Evolutionary conservation across 202 grass and related monocot species (phyloP).

Genomic region (Digitaria exilis): DNA sequence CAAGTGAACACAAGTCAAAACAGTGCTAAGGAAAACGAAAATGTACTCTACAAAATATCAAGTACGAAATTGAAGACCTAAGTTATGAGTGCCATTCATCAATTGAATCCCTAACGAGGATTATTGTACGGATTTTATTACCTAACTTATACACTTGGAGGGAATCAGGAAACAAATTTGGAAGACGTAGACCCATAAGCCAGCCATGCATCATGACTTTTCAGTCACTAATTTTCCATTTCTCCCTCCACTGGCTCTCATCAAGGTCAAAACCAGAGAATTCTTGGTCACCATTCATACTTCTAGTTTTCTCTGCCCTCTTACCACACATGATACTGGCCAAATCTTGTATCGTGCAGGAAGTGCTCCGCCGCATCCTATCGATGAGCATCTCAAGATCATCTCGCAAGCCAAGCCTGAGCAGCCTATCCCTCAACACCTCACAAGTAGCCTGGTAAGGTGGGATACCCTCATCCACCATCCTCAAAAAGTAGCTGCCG

Average conservation of each 20-base stretch:
- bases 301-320: constrained; percentile 39
- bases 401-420: constrained; percentile 58
- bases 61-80: not conserved
- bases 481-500: constrained; percentile 78
- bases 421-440: constrained; percentile 74
- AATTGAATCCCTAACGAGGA: not conserved
- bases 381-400: constrained; percentile 55
- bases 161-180: constrained; percentile 27
- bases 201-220: not conserved
- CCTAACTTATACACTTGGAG: constrained; percentile 18
- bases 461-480: constrained; percentile 88
- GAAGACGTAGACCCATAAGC: not conserved
- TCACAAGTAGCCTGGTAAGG: constrained; percentile 80
- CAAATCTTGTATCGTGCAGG: constrained; percentile 73
- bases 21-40: not conserved
- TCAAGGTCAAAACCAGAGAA: constrained; percentile 9
- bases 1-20: not conserved
- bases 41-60: constrained; percentile 1
- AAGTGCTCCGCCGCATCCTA: constrained; percentile 82
- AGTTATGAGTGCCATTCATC: constrained; percentile 1
- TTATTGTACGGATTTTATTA: not conserved
- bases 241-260: constrained; percentile 36
- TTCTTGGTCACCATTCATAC: constrained; percentile 11
- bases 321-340: constrained; percentile 54
- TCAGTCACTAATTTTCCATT: constrained; percentile 49